A percentile compares a stretch with the other conserved stretches of the same genome.
Conservation (phyloP, 78 protist species). For the Capsaspora owczarzaki region DNA sequence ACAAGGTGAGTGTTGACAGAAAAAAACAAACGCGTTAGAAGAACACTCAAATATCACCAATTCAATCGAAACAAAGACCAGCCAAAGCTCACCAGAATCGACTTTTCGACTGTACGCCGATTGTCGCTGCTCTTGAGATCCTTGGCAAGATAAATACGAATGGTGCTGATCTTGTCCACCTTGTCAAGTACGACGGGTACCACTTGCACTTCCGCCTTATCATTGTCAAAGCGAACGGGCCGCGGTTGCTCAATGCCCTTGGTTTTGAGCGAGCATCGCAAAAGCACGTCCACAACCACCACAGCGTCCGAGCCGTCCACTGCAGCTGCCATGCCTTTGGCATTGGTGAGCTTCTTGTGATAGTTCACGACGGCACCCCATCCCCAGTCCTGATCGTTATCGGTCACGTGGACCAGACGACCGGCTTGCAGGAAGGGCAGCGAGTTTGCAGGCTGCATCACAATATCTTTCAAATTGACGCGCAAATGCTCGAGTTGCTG, state of each 20-base stretch:
- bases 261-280: not conserved
- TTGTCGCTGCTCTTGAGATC: conserved; percentile 24
- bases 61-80: not conserved
- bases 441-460: not conserved
- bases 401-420: not conserved
- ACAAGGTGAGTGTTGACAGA: not conserved
- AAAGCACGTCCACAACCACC: too few relatives aligned
- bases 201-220: conserved; percentile 18
- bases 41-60: too few relatives aligned
- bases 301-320: too few relatives aligned
- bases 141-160: not conserved
- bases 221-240: too few relatives aligned
- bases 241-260: too few relatives aligned
- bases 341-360: conserved; percentile 4
- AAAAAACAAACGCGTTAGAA: too few relatives aligned
- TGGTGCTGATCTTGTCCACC: not conserved
- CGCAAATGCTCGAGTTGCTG: not conserved
- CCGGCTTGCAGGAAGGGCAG: not conserved
- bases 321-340: not conserved
- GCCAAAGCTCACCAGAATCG: not conserved
- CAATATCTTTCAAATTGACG: not conserved
- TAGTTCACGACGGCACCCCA: conserved; percentile 78
- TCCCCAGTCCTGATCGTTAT: conserved; percentile 55
- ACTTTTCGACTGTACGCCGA: conserved; percentile 28
- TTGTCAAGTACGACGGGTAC: conserved; percentile 8